A percentile compares a stretch with the other conserved stretches of the same genome.
phyloP scores from a whole-genome alignment of 805 yeast genomes.

The Diddensiella santjacobensis region DNA sequence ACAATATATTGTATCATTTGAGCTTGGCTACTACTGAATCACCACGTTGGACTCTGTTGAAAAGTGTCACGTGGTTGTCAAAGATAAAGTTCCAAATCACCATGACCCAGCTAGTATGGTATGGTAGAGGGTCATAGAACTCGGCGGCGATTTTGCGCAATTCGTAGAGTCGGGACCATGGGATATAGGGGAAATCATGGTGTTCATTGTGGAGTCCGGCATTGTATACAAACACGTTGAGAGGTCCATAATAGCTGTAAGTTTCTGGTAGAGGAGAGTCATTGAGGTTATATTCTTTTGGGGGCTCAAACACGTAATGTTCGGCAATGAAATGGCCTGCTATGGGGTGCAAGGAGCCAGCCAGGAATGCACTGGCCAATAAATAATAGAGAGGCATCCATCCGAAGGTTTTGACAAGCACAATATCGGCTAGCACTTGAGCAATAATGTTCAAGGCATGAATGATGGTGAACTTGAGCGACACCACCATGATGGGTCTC shows the following conservation, averaged over 20 bases:
- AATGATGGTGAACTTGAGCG: slow-evolving; percentile 65
- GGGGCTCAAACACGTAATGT: slow-evolving; percentile 72
- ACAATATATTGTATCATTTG: neutral
- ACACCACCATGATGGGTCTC: slow-evolving; percentile 83
- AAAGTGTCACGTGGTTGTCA: slow-evolving; percentile 63
- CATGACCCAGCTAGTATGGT: slow-evolving; percentile 72
- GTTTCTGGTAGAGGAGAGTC: slow-evolving; percentile 57
- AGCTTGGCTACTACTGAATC: neutral
- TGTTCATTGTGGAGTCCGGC: slow-evolving; percentile 95
- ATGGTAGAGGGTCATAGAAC: slow-evolving; percentile 77
- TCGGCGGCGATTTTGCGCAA: slow-evolving; percentile 68
- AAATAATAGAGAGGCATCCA: slow-evolving; percentile 61
- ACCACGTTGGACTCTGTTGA: slow-evolving; percentile 65
- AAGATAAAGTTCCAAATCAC: slow-evolving; percentile 69
- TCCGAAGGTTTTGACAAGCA: slow-evolving; percentile 62
- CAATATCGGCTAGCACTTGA: slow-evolving; percentile 56
- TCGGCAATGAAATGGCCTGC: slow-evolving; percentile 97
- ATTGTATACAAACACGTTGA: slow-evolving; percentile 80
- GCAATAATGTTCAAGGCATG: slow-evolving; percentile 63
- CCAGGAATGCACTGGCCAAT: slow-evolving; percentile 72
- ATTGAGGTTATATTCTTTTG: slow-evolving; percentile 36
- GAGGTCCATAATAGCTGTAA: slow-evolving; percentile 78
- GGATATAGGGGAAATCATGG: slow-evolving; percentile 91
- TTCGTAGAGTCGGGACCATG: slow-evolving; percentile 77
- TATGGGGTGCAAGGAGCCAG: slow-evolving; percentile 89